Conservation (phyloP, 2,329 filamentous ascomycete genomes). For the Elsinoe batatas region DNA sequence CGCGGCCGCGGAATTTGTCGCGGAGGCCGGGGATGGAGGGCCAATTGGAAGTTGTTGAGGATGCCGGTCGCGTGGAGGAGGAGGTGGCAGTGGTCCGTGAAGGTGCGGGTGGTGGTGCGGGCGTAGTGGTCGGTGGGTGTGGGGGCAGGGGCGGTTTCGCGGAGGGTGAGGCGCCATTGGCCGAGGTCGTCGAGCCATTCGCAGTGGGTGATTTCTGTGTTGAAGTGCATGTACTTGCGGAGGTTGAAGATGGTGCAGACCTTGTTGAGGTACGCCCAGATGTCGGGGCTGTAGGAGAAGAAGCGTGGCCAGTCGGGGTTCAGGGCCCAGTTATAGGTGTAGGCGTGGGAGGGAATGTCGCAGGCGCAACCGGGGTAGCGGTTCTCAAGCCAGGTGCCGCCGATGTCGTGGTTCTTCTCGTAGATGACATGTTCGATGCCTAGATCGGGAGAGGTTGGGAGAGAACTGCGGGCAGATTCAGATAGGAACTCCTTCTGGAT, state of each 20-base stretch:
- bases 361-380: constrained; percentile 33
- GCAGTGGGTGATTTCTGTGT: constrained; percentile 37
- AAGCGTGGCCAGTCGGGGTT: constrained; percentile 40
- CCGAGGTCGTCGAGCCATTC: constrained; percentile 42
- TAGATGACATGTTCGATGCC: constrained; percentile 39
- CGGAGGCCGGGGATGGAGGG: constrained; percentile 32
- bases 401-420: constrained; percentile 38
- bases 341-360: constrained; percentile 38
- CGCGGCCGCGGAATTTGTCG: constrained; percentile 36
- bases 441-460: not conserved
- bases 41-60: constrained; percentile 31
- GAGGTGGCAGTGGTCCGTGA: constrained; percentile 36
- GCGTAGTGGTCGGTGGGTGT: constrained; percentile 14
- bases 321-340: constrained; percentile 36
- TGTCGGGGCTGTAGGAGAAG: constrained; percentile 38
- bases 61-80: constrained; percentile 37
- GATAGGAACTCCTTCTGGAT: constrained; percentile 34
- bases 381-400: constrained; percentile 40
- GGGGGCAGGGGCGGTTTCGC: constrained; percentile 26
- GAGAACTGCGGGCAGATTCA: not conserved
- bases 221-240: constrained; percentile 45
- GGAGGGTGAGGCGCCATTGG: constrained; percentile 41
- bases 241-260: constrained; percentile 41
- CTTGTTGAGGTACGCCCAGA: constrained; percentile 40
- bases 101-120: constrained; percentile 26